Base-by-base conservation (phyloP, 2,329 filamentous ascomycete species). In the Graphiopsis chlorocephala region DNA sequence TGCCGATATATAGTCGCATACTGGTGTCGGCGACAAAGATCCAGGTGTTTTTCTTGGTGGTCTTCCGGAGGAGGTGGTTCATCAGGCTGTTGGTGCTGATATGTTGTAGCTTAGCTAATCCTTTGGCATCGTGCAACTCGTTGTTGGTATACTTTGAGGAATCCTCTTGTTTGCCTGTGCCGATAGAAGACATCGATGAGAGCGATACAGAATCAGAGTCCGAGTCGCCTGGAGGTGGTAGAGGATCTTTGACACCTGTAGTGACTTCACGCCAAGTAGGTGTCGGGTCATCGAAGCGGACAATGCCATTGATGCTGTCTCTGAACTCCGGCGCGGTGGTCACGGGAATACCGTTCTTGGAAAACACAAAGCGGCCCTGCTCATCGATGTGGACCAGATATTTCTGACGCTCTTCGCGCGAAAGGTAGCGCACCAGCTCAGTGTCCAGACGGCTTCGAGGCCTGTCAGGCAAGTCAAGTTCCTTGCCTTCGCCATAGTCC, bases 11-110 rank as follows among this genome's bases (percentile, higher is more conserved):
- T 0, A 97, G 82, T 0, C 91, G 87, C 75, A 93, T 95, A 1
- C 86, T 89, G 1, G 91, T 94, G 77, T 97, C 93, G 26, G 90
- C 90, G 8, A 93, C 93, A 72, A 96, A 97, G 68, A 97, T 96
- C 93, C 93, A 97, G 4, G 91, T 95, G 72, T 94, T 93, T 68
- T 92, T 92, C 76, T 88, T 90, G 45, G 93, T 90, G 0, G 90
- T 88, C 68, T 91, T 90, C 66, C 91, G 86, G 17, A 95, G 82
- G 6, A 96, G 82, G 68, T 90, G 90, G 76, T 95, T 92, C 75
- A 94, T 85, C 3, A 96, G 83, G 0, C 89, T 88, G 0, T 89
- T 86, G 1, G 90, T 86, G 5, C 86, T 90, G 2, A 93, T 81
- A 72, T 92, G 87, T 56, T 84, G 86, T 64, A 89, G 74, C 67